Conservation (phyloP, 305 asterid genomes). For the Fraxinus angustifolia region DNA sequence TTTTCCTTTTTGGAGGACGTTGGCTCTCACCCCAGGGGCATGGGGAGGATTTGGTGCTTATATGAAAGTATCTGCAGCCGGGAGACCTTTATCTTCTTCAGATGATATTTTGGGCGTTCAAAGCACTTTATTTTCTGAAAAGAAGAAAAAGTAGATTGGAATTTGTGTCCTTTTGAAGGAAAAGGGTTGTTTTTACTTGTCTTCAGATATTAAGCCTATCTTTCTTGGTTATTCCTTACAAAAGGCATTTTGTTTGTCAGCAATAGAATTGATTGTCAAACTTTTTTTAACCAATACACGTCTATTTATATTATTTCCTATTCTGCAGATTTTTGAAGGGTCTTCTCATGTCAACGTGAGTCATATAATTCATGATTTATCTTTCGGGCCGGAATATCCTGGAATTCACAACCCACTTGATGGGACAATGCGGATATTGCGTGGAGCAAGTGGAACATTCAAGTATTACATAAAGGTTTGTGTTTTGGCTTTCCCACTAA, state of each 20-base stretch:
- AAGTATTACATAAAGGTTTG: slow-evolving; percentile 95
- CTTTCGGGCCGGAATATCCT: slow-evolving; percentile 96
- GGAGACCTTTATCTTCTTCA: not conserved
- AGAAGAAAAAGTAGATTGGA: not conserved
- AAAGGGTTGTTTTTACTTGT: not conserved
- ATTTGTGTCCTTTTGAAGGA: not conserved
- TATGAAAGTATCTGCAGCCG: not conserved
- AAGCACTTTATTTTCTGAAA: not conserved
- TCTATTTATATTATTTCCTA: slow-evolving; percentile 12
- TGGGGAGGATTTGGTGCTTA: not conserved
- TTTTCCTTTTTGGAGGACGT: not conserved
- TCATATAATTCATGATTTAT: slow-evolving; percentile 84
- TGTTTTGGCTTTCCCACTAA: slow-evolving; percentile 11
- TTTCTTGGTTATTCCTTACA: not conserved
- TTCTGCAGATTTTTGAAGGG: slow-evolving; percentile 79
- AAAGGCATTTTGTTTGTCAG: slow-evolving; percentile 7
- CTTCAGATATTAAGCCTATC: not conserved
- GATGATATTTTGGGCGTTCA: not conserved
- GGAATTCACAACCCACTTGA: slow-evolving; percentile 97
- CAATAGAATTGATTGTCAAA: not conserved
- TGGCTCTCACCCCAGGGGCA: not conserved
- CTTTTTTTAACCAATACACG: not conserved
- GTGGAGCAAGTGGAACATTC: slow-evolving; percentile 87
- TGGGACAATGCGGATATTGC: slow-evolving; percentile 77
- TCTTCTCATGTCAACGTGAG: slow-evolving; percentile 92